A percentile compares a stretch with the other conserved stretches of the same genome.
These are phyloP conservation scores for Wickerhamomyces hampshirensis DNA, from an alignment of 805 yeast species.

Conservation along the genomic window DNA sequence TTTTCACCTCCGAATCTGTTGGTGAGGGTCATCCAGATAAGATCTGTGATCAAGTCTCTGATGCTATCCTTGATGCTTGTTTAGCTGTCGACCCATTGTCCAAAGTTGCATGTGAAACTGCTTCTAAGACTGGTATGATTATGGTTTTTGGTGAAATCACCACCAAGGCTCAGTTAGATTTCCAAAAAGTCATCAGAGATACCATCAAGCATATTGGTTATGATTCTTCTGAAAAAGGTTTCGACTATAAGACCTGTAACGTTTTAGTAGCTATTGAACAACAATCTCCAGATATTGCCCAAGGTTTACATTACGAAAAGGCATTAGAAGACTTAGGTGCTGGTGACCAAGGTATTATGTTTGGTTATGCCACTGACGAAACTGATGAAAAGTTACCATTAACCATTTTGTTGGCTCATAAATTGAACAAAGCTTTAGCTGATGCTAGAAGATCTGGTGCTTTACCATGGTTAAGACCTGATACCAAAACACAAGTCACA, in stretches of 20 bases:
- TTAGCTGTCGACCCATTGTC: constrained; percentile 92
- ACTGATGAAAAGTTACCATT: constrained; percentile 96
- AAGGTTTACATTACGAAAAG: constrained; percentile 96
- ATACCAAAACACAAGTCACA: constrained; percentile 99
- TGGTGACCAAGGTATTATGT: constrained; percentile 99
- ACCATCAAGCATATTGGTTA: constrained; percentile 98
- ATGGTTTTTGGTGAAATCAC: constrained; percentile 99
- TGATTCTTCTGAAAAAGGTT: constrained; percentile 93
- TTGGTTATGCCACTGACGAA: constrained; percentile 99
- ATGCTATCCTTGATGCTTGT: constrained; percentile 97
- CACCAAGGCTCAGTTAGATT: constrained; percentile 92
- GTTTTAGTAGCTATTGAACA: constrained; percentile 98
- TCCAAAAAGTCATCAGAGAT: constrained; percentile 96
- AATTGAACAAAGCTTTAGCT: constrained; percentile 94
- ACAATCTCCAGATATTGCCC: constrained; percentile 98
- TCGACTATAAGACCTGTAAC: constrained; percentile 98
- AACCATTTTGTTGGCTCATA: constrained; percentile 91
- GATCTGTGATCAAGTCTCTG: constrained; percentile 98
- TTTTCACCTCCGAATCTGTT: constrained; percentile 82
- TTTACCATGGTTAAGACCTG: constrained; percentile 97
- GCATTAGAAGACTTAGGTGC: constrained; percentile 98
- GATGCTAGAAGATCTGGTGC: constrained; percentile 96
- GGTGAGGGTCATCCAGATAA: constrained; percentile 96
- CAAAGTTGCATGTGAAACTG: constrained; percentile 99
- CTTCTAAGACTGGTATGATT: constrained; percentile 98